These are phyloP conservation scores for Fusarium humuli DNA, from an alignment of 2,329 filamentous ascomycete genomes.

Conservation along the genomic window DNA sequence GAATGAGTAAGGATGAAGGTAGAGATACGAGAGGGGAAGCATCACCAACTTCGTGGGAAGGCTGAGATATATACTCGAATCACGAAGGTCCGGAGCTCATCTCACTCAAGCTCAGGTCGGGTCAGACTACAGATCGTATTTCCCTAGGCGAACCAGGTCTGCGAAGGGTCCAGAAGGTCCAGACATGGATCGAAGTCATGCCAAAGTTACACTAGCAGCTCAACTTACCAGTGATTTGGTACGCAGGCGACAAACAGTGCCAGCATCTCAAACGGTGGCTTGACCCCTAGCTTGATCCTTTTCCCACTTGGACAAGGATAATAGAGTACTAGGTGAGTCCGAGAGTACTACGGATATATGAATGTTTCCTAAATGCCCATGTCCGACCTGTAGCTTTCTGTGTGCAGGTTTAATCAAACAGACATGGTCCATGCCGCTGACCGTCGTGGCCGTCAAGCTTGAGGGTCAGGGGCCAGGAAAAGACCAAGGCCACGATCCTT, in stretches of 20 bases:
- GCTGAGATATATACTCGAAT: constrained; percentile 41
- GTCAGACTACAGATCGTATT: constrained; percentile 22
- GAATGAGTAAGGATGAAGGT: constrained; percentile 37
- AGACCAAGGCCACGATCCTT: constrained; percentile 20
- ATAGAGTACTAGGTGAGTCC: background rate
- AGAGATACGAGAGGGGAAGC: background rate
- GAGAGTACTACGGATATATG: background rate
- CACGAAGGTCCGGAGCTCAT: constrained; percentile 7
- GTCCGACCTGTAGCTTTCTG: background rate
- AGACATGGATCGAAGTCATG: constrained; percentile 10
- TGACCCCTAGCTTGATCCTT: constrained; percentile 28
- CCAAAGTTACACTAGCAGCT: constrained; percentile 32
- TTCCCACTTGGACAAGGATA: constrained; percentile 15
- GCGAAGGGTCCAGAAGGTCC: constrained; percentile 1
- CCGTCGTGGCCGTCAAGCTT: constrained; percentile 19
- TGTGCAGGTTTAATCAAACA: constrained; percentile 25
- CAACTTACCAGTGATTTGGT: constrained; percentile 8
- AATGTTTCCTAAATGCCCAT: constrained; percentile 5
- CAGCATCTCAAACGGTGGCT: constrained; percentile 42
- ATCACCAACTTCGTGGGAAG: constrained; percentile 15
- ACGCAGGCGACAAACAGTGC: constrained; percentile 23
- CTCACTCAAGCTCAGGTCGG: constrained; percentile 15
- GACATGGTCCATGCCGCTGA: constrained; percentile 8
- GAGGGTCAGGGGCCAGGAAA: constrained; percentile 4
- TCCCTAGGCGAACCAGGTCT: background rate